A percentile compares a stretch with the other conserved stretches of the same genome.
Evolutionary conservation across 345 rosid species (phyloP).

Genomic region (Noccaea caerulescens): DNA sequence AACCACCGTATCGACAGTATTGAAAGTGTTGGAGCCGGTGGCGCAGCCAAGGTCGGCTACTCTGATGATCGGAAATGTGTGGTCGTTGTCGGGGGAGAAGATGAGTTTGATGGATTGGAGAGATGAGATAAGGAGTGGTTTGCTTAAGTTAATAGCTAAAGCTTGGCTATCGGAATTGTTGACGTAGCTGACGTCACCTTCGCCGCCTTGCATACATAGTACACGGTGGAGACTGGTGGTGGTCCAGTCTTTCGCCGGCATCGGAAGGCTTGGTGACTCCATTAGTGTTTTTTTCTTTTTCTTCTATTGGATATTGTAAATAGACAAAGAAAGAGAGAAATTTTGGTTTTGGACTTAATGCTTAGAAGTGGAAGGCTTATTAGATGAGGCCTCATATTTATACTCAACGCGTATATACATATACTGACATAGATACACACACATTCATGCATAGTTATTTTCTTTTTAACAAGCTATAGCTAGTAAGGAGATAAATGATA

Average conservation of each 20-base stretch:
- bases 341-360: background rate
- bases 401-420: constrained; percentile 25
- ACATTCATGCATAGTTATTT: constrained; percentile 1
- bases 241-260: constrained; percentile 42
- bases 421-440: constrained; percentile 11
- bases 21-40: constrained; percentile 58
- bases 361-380: background rate
- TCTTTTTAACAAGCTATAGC: background rate
- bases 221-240: constrained; percentile 50
- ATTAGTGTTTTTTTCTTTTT: constrained; percentile 11
- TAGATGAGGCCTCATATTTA: constrained; percentile 27
- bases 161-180: constrained; percentile 63
- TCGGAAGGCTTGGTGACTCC: constrained; percentile 42
- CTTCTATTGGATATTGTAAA: background rate
- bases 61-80: constrained; percentile 43
- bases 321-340: background rate
- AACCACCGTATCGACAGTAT: constrained; percentile 51
- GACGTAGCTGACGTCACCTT: constrained; percentile 58
- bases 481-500: background rate
- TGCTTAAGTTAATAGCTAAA: constrained; percentile 54
- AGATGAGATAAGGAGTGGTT: constrained; percentile 56
- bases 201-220: constrained; percentile 66
- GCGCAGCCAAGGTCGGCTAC: constrained; percentile 68
- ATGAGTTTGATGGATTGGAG: constrained; percentile 50
- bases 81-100: background rate